Conservation (phyloP, 441 rosid genomes). For the Populus hybrid region DNA sequence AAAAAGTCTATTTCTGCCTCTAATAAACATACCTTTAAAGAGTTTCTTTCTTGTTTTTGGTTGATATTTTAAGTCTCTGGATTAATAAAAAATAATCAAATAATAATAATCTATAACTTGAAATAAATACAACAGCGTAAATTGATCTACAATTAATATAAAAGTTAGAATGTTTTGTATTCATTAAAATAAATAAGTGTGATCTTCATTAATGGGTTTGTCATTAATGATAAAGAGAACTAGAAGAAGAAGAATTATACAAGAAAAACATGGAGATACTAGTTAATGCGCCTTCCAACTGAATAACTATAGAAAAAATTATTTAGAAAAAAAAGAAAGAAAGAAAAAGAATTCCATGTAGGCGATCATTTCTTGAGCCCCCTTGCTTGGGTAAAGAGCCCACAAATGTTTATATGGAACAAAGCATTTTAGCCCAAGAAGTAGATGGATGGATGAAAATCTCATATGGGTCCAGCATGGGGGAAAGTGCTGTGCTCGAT, state of each 20-base stretch:
- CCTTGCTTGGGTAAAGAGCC: not conserved
- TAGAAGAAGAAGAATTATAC: not conserved
- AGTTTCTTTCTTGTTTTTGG: too few species aligned
- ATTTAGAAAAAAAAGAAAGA: too few species aligned
- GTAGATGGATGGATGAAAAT: not conserved
- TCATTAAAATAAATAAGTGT: not conserved
- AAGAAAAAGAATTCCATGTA: not conserved
- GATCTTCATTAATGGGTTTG: not conserved
- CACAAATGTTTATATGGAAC: too few species aligned
- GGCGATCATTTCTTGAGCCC: not conserved
- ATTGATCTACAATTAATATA: not conserved
- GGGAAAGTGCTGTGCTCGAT: too few species aligned
- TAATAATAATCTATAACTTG: too few species aligned
- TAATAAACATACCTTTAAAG: too few species aligned
- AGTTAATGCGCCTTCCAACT: not conserved
- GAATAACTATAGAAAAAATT: not conserved
- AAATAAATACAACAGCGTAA: too few species aligned
- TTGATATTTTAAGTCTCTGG: too few species aligned
- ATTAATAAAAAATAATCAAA: too few species aligned
- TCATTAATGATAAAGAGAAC: not conserved
- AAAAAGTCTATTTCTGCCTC: too few species aligned
- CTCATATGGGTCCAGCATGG: not conserved
- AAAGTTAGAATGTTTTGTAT: not conserved
- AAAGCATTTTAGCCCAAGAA: too few species aligned
- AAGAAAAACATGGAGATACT: not conserved